phyloP scores from a whole-genome alignment of 345 rosid genomes.

The Eucalyptus marginata region DNA sequence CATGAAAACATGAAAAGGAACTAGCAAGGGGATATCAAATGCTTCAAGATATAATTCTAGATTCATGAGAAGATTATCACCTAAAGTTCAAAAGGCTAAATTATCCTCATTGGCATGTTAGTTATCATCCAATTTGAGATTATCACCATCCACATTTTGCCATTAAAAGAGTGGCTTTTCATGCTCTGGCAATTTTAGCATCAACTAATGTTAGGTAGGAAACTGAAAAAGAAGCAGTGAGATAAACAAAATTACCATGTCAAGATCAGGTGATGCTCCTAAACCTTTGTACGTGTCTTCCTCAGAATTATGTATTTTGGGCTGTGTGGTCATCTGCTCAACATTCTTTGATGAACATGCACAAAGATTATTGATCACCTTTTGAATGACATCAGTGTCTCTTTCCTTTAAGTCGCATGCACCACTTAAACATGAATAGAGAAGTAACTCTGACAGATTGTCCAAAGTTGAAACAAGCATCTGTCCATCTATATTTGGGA shows the following conservation, averaged over 20 bases:
- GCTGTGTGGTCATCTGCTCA: slow-evolving; percentile 7
- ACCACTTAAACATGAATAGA: slow-evolving; percentile 40
- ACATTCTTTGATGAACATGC: slow-evolving; percentile 16
- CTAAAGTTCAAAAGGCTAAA: background rate
- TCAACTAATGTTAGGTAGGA: background rate
- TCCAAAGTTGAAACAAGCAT: slow-evolving; percentile 40
- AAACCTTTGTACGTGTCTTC: background rate
- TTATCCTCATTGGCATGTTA: background rate
- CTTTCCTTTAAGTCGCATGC: slow-evolving; percentile 37
- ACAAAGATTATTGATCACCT: slow-evolving; percentile 44
- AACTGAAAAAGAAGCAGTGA: background rate
- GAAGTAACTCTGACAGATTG: slow-evolving; percentile 66
- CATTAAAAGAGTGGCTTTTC: background rate
- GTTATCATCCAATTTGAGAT: background rate
- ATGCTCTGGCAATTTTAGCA: background rate
- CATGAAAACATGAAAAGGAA: background rate
- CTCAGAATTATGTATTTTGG: slow-evolving; percentile 1
- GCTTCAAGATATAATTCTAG: background rate
- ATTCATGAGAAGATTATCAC: background rate
- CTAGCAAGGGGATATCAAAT: background rate
- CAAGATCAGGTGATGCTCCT: background rate
- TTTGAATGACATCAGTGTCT: slow-evolving; percentile 42
- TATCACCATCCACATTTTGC: background rate
- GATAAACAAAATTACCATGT: background rate
- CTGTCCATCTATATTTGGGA: slow-evolving; percentile 12